Base-by-base conservation (phyloP, 331 rosid genomes). In the Stylosanthes scabra region DNA sequence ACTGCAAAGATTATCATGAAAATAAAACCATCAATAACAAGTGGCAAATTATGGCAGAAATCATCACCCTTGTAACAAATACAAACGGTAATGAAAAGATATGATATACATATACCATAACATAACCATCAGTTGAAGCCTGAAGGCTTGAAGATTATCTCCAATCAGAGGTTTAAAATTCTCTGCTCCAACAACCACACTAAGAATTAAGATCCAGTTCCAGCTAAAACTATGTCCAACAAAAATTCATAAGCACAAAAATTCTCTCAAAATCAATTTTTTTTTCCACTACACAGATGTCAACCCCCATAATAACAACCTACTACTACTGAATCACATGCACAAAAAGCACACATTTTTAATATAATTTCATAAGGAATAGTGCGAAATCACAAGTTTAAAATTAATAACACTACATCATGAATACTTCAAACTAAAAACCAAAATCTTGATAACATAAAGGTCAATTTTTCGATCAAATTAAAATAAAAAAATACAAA, bases 101-200 rank as follows among this genome's bases (percentile, higher is more conserved):
- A 20, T 20, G n/a, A 57, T 61, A 29, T 12, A 66, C 55, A 50
- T 68, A 64, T 63, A 55, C 50, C 31, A 27, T 56, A 65, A 44
- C 64, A 63, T 47, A 47, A 63, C 39, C 12, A 63, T 39, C 12
- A 63, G 58, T 63, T 27, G 8, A 59, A 51, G 50, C 50, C 28
- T 13, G 10, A 39, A 64, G 14, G 52, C 52, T 47, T 50, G 55
- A 50, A 50, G 55, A 14, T 50, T 50, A n/a, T 75, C 63, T 79
- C 70, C 44, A 34, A 63, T 55, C 57, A 46, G 69, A 73, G 3
- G 39, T 37, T 69, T 28, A 20, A 59, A 59, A 49, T 7, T 29
- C 25, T 47, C 50, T 31, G 34, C 60, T 49, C 14, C 31, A 16
- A 49, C 14, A 65, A 20, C 15, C 12, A 45, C 7, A 65, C 27